phyloP scores from a whole-genome alignment of 306 rosid species.

The Lathyrus aphaca region DNA sequence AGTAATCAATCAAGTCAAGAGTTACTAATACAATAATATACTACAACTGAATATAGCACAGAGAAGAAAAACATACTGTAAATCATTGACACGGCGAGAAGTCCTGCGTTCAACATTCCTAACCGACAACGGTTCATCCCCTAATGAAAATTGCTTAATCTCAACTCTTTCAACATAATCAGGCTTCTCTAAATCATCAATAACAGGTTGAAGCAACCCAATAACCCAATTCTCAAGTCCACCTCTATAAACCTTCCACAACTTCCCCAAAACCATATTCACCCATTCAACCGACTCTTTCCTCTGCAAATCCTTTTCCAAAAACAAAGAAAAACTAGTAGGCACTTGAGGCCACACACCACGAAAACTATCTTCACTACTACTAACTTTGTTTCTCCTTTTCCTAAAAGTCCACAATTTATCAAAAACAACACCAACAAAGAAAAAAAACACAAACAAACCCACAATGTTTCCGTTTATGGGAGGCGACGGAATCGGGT shows the following conservation, averaged over 20 bases:
- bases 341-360: conserved; percentile 98
- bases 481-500: conserved; percentile 94
- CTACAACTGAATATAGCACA: background rate
- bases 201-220: conserved; percentile 94
- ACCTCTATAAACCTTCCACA: conserved; percentile 92
- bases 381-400: conserved; percentile 48
- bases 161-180: conserved; percentile 95
- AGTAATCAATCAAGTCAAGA: background rate
- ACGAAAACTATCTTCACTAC: conserved; percentile 48
- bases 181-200: conserved; percentile 86
- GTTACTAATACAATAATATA: background rate
- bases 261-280: conserved; percentile 93
- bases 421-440: conserved; percentile 86
- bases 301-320: conserved; percentile 96
- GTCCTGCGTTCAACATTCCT: conserved; percentile 95
- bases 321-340: conserved; percentile 80
- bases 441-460: conserved; percentile 84
- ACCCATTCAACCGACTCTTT: conserved; percentile 99
- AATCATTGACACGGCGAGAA: conserved; percentile 88
- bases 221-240: conserved; percentile 92
- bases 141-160: conserved; percentile 87
- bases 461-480: conserved; percentile 77
- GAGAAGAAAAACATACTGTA: conserved; percentile 68
- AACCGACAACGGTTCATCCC: conserved; percentile 93
- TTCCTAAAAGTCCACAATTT: conserved; percentile 82